Evolutionary conservation across 495 filamentous ascomycete genomes (phyloP).

Genomic region (Tuber aestivum): DNA sequence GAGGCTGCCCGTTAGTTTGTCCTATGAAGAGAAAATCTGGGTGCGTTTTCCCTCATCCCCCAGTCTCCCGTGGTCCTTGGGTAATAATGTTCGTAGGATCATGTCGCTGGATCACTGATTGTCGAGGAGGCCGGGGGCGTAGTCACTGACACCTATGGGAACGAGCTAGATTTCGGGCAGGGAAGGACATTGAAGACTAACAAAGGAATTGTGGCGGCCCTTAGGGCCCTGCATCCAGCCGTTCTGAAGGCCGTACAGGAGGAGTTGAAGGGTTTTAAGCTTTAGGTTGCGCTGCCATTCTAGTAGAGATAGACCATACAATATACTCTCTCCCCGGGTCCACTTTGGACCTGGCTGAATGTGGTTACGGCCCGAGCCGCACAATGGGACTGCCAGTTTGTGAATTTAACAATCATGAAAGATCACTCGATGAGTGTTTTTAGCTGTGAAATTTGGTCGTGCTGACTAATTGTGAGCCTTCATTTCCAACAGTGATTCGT

Average conservation of each 20-base stretch:
- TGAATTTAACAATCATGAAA: not conserved
- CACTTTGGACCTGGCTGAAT: not conserved
- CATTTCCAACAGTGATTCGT: not conserved
- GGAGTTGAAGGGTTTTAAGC: conserved; percentile 51
- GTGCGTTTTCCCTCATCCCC: conserved; percentile 13
- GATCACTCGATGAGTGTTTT: conserved; percentile 5
- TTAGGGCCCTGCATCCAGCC: conserved; percentile 62
- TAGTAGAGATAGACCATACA: conserved; percentile 9
- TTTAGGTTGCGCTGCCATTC: conserved; percentile 13
- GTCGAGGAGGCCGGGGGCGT: conserved; percentile 88
- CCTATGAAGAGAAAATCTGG: conserved; percentile 99
- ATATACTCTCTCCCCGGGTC: not conserved
- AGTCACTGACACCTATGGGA: conserved; percentile 69
- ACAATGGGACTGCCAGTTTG: not conserved
- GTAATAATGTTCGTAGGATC: conserved; percentile 52
- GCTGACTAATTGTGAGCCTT: not conserved
- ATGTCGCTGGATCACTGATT: conserved; percentile 92
- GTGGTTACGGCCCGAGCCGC: not conserved
- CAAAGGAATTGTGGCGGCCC: conserved; percentile 88
- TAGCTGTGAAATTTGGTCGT: not conserved
- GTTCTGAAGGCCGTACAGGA: conserved; percentile 77
- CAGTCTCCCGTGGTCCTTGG: too few relatives aligned
- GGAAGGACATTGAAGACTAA: conserved; percentile 82
- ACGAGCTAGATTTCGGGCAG: conserved; percentile 72
- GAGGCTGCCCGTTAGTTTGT: conserved; percentile 70